Evolutionary conservation across 1,284 basidiomycete genomes (phyloP).

Genomic region (Caloboletus inedulis): DNA sequence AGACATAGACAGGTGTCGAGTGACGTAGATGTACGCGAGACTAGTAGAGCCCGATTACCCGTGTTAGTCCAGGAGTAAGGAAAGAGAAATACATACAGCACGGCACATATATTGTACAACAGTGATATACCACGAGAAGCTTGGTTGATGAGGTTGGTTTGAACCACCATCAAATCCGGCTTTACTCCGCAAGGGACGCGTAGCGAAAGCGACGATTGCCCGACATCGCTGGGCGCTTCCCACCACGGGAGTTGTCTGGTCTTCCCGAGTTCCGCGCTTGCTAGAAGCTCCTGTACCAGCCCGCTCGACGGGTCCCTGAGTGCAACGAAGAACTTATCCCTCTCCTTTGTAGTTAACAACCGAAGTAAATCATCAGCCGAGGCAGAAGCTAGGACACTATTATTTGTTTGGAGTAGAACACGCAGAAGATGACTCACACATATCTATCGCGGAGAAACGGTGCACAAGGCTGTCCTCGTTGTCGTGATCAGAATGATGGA

Average conservation of each 20-base stretch:
- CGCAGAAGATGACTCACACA: constrained; percentile 49
- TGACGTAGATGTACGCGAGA: constrained; percentile 64
- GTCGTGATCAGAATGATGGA: constrained; percentile 40
- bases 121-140: constrained; percentile 44
- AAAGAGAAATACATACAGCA: constrained; percentile 50
- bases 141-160: constrained; percentile 44
- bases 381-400: constrained; percentile 42
- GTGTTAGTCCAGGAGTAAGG: not conserved
- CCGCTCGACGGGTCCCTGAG: constrained; percentile 58
- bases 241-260: constrained; percentile 64
- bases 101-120: constrained; percentile 60
- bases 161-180: constrained; percentile 51
- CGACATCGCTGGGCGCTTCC: constrained; percentile 35
- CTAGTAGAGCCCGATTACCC: constrained; percentile 36
- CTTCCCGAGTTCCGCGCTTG: constrained; percentile 50
- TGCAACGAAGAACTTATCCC: constrained; percentile 53
- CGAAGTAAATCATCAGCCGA: constrained; percentile 64
- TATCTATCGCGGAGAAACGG: constrained; percentile 54
- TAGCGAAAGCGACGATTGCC: not conserved
- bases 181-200: constrained; percentile 34
- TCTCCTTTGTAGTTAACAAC: constrained; percentile 55
- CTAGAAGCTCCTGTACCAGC: constrained; percentile 55
- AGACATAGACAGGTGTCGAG: constrained; percentile 57
- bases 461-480: constrained; percentile 46
- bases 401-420: not conserved